A percentile compares a stretch with the other conserved stretches of the same genome.
phyloP scores from a whole-genome alignment of 495 filamentous ascomycete genomes.

The Wilcoxina mikolae region DNA sequence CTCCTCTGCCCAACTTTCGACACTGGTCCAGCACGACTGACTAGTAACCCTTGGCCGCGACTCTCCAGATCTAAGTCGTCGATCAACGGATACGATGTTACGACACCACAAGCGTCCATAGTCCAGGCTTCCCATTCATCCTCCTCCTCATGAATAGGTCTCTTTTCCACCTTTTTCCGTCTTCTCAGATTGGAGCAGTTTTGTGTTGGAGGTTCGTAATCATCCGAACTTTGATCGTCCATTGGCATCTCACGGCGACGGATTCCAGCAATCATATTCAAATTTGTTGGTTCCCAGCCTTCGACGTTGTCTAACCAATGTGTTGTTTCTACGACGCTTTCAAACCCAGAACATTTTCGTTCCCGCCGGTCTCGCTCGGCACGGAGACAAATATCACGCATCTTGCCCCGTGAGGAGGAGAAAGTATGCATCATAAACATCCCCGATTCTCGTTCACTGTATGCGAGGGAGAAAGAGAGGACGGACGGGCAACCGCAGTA shows the following conservation, averaged over 20 bases:
- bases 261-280: slow-evolving; percentile 31
- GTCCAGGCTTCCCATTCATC: slow-evolving; percentile 55
- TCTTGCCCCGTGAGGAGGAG: slow-evolving; percentile 29
- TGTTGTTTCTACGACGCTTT: slow-evolving; percentile 23
- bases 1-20: slow-evolving; percentile 41
- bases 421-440: slow-evolving; percentile 44
- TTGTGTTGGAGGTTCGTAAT: slow-evolving; percentile 12
- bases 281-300: slow-evolving; percentile 32
- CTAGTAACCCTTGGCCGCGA: slow-evolving; percentile 37
- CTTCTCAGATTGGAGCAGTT: slow-evolving; percentile 15
- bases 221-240: slow-evolving; percentile 22
- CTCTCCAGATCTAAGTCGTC: slow-evolving; percentile 20
- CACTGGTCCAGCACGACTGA: slow-evolving; percentile 46
- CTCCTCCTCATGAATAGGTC: slow-evolving; percentile 18
- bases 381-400: slow-evolving; percentile 25
- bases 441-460: slow-evolving; percentile 37
- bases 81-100: slow-evolving; percentile 29
- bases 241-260: slow-evolving; percentile 18
- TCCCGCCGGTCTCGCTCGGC: slow-evolving; percentile 25
- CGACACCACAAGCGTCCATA: slow-evolving; percentile 36
- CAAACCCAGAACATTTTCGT: slow-evolving; percentile 30
- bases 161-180: slow-evolving; percentile 18
- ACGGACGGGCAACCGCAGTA: slow-evolving; percentile 37
- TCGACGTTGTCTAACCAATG: slow-evolving; percentile 32
- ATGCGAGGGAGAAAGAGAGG: slow-evolving; percentile 40